A percentile compares a stretch with the other conserved stretches of the same genome.
Conservation (phyloP, 495 filamentous ascomycete genomes). For the Penicillium fimorum region DNA sequence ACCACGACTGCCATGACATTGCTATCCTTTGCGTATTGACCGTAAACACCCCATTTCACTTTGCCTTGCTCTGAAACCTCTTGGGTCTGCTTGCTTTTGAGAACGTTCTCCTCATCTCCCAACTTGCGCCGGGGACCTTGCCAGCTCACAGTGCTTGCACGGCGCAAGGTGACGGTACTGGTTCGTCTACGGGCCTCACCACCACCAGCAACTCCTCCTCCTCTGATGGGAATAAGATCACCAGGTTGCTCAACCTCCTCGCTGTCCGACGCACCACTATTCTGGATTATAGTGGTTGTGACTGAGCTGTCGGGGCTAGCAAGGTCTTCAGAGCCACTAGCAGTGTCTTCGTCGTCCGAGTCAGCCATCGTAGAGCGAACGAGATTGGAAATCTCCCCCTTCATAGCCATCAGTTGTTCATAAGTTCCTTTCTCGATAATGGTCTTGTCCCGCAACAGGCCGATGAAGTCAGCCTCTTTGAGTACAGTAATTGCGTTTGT, state of each 20-base stretch:
- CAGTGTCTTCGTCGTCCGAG: constrained; percentile 57
- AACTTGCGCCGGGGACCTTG: constrained; percentile 78
- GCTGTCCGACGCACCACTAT: constrained; percentile 54
- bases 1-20: constrained; percentile 80
- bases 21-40: constrained; percentile 89
- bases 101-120: constrained; percentile 74
- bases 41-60: constrained; percentile 91
- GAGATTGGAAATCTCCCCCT: constrained; percentile 81
- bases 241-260: constrained; percentile 73
- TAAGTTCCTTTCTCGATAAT: constrained; percentile 88
- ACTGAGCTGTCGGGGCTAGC: constrained; percentile 53
- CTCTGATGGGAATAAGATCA: constrained; percentile 67
- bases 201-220: constrained; percentile 30
- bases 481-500: constrained; percentile 96
- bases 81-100: constrained; percentile 80
- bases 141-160: constrained; percentile 90
- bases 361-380: constrained; percentile 74
- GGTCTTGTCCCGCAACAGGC: constrained; percentile 75
- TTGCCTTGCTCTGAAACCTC: constrained; percentile 91
- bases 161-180: constrained; percentile 75
- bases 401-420: constrained; percentile 87
- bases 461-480: constrained; percentile 82
- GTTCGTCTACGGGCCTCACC: constrained; percentile 49
- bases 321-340: constrained; percentile 53
- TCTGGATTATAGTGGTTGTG: constrained; percentile 51